Evolutionary conservation across 148 eudicot species (phyloP).

Genomic region (Selenicereus undatus): DNA sequence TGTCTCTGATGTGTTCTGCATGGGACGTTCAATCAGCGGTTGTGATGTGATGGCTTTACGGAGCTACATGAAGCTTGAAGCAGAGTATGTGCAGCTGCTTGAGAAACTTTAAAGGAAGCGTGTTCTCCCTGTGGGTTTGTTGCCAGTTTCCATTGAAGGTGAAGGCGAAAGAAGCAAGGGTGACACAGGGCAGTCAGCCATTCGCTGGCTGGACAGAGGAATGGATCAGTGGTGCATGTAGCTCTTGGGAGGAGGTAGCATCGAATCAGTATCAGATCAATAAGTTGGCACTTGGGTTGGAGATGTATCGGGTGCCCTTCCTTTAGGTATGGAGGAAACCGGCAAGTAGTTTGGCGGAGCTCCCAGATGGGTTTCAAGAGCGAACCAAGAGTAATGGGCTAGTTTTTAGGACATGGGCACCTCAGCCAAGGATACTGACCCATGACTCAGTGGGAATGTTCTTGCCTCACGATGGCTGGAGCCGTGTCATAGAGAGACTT

Average conservation of each 20-base stretch:
- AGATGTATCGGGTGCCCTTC: constrained; percentile 32
- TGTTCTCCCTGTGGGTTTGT: constrained; percentile 33
- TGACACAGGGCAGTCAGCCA: constrained; percentile 28
- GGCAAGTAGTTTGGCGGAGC: constrained; percentile 20
- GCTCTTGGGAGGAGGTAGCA: constrained; percentile 40
- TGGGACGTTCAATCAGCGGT: constrained; percentile 20
- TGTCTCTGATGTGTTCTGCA: constrained; percentile 21
- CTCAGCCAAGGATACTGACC: constrained; percentile 42
- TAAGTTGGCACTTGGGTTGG: constrained; percentile 42
- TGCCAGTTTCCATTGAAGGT: constrained; percentile 18
- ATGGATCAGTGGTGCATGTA: constrained; percentile 41
- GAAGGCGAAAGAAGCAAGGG: constrained; percentile 17
- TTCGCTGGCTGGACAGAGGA: constrained; percentile 36
- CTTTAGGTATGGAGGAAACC: constrained; percentile 39
- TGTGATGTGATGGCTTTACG: constrained; percentile 34
- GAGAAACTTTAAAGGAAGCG: constrained; percentile 36
- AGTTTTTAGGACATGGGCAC: constrained; percentile 48
- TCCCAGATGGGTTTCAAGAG: constrained; percentile 49
- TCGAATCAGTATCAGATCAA: constrained; percentile 31
- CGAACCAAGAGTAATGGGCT: constrained; percentile 34
- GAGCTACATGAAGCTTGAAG: constrained; percentile 36
- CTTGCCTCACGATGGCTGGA: constrained; percentile 44
- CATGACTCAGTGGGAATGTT: constrained; percentile 49
- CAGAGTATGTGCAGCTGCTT: constrained; percentile 31
- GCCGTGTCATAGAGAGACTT: constrained; percentile 35